phyloP scores from a whole-genome alignment of 371 early-diverging fungal genomes.

The Caulochytrium protostelioides region DNA sequence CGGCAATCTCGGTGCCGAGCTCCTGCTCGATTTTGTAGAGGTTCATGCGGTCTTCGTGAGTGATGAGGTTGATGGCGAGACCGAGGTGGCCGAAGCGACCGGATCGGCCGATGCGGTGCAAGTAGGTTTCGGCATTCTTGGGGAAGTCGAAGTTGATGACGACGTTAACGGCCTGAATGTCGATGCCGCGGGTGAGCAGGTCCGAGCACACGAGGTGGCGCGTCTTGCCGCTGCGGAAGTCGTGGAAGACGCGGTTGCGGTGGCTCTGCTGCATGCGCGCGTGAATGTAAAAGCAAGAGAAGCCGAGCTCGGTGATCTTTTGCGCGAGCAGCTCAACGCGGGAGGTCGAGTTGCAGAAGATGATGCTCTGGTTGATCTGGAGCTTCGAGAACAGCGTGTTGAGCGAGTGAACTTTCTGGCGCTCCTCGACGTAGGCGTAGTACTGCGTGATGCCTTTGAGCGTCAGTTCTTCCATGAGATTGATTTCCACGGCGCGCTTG shows the following conservation, averaged over 20 bases:
- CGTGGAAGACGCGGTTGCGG: conserved; percentile 95
- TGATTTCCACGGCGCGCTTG: conserved; percentile 87
- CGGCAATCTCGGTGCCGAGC: conserved; percentile 85
- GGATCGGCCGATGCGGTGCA: conserved; percentile 91
- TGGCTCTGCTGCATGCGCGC: conserved; percentile 93
- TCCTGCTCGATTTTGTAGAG: conserved; percentile 91
- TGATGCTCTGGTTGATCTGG: conserved; percentile 97
- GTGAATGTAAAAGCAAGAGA: conserved; percentile 95
- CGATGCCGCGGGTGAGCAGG: conserved; percentile 95
- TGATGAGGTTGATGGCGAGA: conserved; percentile 90
- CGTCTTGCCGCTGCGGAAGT: conserved; percentile 89
- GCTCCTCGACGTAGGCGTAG: conserved; percentile 94
- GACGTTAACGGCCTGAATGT: conserved; percentile 96
- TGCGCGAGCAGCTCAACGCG: conserved; percentile 92
- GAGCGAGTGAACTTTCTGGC: conserved; percentile 86
- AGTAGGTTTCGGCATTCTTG: conserved; percentile 93
- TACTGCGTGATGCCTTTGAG: conserved; percentile 94
- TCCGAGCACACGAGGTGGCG: conserved; percentile 93
- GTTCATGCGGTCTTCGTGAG: conserved; percentile 86
- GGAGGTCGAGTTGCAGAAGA: conserved; percentile 95
- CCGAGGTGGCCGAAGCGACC: conserved; percentile 97
- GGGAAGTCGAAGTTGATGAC: conserved; percentile 99
- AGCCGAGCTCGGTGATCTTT: conserved; percentile 95
- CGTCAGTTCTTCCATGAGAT: conserved; percentile 96
- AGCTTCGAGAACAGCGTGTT: conserved; percentile 95